Evolutionary conservation across 371 early-diverging fungal genomes (phyloP).

Genomic region (Apophysomyces variabilis): DNA sequence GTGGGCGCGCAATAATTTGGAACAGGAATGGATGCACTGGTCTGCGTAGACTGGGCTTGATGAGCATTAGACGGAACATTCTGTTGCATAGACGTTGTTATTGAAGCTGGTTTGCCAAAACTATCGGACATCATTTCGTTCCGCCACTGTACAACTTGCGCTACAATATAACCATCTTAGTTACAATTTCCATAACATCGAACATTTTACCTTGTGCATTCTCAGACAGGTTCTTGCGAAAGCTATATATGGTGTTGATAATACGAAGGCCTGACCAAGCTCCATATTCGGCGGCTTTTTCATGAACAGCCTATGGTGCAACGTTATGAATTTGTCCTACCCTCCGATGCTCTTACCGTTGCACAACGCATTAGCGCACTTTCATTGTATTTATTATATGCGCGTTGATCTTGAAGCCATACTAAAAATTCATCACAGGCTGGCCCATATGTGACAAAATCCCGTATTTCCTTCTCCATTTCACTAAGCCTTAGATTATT

Average conservation of each 20-base stretch:
- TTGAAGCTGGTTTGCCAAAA: slow-evolving; percentile 7
- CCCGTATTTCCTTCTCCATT: slow-evolving; percentile 31
- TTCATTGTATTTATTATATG: slow-evolving; percentile 37
- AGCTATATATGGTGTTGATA: slow-evolving; percentile 22
- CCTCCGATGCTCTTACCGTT: slow-evolving; percentile 14
- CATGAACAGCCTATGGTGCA: slow-evolving; percentile 17
- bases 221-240: slow-evolving; percentile 13
- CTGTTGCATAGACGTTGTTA: slow-evolving; percentile 3
- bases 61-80: background rate
- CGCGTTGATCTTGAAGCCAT: slow-evolving; percentile 42
- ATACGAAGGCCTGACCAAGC: slow-evolving; percentile 37
- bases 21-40: background rate
- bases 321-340: background rate
- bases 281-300: slow-evolving; percentile 28
- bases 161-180: slow-evolving; percentile 4
- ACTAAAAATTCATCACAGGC: slow-evolving; percentile 46
- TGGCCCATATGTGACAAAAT: slow-evolving; percentile 31
- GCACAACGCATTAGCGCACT: slow-evolving; percentile 34
- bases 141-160: slow-evolving; percentile 16
- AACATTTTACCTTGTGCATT: slow-evolving; percentile 22
- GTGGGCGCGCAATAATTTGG: slow-evolving; percentile 4
- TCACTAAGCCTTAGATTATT: slow-evolving; percentile 34
- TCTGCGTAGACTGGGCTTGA: background rate
- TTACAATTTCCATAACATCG: background rate
- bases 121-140: slow-evolving; percentile 13